A percentile compares a stretch with the other conserved stretches of the same genome.
Evolutionary conservation across 352 stramenopile genomes (phyloP).

Genomic region (Peronospora tabacina): DNA sequence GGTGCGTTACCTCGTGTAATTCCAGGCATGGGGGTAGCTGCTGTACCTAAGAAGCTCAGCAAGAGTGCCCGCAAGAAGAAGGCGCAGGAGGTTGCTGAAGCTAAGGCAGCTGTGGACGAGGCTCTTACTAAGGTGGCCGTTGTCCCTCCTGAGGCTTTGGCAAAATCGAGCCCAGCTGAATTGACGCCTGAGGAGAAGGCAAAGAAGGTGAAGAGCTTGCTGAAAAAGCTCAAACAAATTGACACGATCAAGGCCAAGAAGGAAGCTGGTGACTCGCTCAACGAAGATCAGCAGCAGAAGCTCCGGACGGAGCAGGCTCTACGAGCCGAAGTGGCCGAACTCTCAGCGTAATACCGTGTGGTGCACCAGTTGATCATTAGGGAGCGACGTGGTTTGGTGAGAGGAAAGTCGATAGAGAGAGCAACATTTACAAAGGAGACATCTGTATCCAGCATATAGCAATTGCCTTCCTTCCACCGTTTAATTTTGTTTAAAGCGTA

Average conservation of each 20-base stretch:
- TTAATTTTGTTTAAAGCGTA: conserved; percentile 7
- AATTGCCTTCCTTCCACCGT: conserved; percentile 1
- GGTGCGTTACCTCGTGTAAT: conserved; percentile 44
- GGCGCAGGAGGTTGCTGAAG: conserved; percentile 62
- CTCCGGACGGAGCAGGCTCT: conserved; percentile 55
- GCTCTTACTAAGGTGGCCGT: conserved; percentile 38
- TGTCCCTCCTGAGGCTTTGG: conserved; percentile 16
- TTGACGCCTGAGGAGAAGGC: conserved; percentile 74
- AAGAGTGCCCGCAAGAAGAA: conserved; percentile 84
- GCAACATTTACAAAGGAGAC: conserved; percentile 1
- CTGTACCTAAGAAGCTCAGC: conserved; percentile 59
- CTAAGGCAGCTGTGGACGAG: conserved; percentile 53
- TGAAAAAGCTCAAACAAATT: conserved; percentile 87
- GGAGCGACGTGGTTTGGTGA: background rate
- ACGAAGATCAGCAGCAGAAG: conserved; percentile 78
- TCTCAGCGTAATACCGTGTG: conserved; percentile 31
- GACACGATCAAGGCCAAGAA: conserved; percentile 75
- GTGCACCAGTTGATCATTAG: conserved; percentile 8
- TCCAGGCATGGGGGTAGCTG: conserved; percentile 52
- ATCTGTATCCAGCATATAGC: conserved; percentile 5
- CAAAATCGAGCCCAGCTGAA: conserved; percentile 18
- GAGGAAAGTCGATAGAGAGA: conserved; percentile 6
- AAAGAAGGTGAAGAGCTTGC: conserved; percentile 76
- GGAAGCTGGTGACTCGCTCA: conserved; percentile 58
- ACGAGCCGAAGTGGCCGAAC: conserved; percentile 54